phyloP scores from a whole-genome alignment of 768 basidiomycete genomes.

The Suillus subalutaceus region DNA sequence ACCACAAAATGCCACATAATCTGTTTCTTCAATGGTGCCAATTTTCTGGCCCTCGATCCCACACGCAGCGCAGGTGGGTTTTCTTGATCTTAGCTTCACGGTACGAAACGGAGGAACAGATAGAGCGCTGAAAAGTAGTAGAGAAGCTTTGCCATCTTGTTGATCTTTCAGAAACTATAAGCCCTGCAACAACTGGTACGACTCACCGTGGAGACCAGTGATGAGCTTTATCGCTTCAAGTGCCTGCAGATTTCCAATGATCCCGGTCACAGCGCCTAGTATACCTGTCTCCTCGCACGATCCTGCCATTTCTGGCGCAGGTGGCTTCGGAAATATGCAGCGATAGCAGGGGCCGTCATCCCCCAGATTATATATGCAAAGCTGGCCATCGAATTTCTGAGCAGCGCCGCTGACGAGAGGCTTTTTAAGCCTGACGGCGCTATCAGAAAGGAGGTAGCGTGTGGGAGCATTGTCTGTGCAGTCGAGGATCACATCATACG shows the following conservation, averaged over 20 bases:
- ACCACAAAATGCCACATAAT: slow-evolving; percentile 90
- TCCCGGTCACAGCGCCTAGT: slow-evolving; percentile 84
- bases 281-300: slow-evolving; percentile 91
- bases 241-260: slow-evolving; percentile 90
- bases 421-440: slow-evolving; percentile 70
- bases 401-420: slow-evolving; percentile 94
- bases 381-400: slow-evolving; percentile 80
- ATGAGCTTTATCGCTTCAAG: slow-evolving; percentile 84
- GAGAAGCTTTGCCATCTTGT: slow-evolving; percentile 59
- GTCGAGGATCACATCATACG: slow-evolving; percentile 83
- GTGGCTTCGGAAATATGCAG: slow-evolving; percentile 86
- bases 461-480: slow-evolving; percentile 95
- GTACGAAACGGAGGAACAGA: slow-evolving; percentile 73
- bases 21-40: slow-evolving; percentile 55
- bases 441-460: slow-evolving; percentile 91
- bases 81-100: slow-evolving; percentile 77
- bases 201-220: slow-evolving; percentile 63
- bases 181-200: slow-evolving; percentile 3
- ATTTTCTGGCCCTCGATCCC: slow-evolving; percentile 49
- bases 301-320: slow-evolving; percentile 62
- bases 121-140: slow-evolving; percentile 79
- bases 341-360: slow-evolving; percentile 86
- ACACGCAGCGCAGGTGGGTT: slow-evolving; percentile 77
- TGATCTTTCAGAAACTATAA: slow-evolving; percentile 11
- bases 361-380: slow-evolving; percentile 74